A percentile compares a stretch with the other conserved stretches of the same genome.
Conservation (phyloP, 768 basidiomycete genomes). For the Tylopilus sp. region DNA sequence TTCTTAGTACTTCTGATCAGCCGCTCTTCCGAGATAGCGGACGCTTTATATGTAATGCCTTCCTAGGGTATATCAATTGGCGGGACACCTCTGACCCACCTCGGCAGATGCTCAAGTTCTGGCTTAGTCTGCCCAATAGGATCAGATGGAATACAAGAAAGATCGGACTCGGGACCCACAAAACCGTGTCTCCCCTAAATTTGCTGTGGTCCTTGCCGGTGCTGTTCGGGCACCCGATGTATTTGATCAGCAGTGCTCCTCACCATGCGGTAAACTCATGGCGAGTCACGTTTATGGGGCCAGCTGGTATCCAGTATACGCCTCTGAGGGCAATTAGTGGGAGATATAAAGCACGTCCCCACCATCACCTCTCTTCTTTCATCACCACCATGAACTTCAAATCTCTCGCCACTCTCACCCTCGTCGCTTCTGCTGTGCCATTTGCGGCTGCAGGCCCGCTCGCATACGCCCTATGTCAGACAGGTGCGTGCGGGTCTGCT, state of each 20-base stretch:
- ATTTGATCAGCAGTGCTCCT: not conserved
- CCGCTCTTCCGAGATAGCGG: too few species aligned
- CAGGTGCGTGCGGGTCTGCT: slow-evolving; percentile 5
- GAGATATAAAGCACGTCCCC: not conserved
- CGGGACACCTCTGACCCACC: too few species aligned
- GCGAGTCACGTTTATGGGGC: too few species aligned
- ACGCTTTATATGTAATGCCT: too few species aligned
- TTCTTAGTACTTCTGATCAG: too few species aligned
- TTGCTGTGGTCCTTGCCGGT: not conserved
- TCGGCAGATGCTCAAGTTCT: too few species aligned
- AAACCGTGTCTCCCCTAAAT: not conserved
- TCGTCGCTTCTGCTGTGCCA: slow-evolving; percentile 13
- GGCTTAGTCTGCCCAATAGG: too few species aligned
- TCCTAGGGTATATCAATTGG: too few species aligned
- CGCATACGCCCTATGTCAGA: slow-evolving; percentile 24
- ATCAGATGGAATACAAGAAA: not conserved
- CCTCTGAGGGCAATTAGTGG: not conserved
- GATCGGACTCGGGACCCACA: not conserved
- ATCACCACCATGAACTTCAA: slow-evolving; percentile 25
- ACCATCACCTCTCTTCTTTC: not conserved
- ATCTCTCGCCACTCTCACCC: slow-evolving; percentile 14
- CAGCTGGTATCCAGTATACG: too few species aligned
- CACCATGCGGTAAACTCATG: too few species aligned
- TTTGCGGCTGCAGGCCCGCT: slow-evolving; percentile 17
- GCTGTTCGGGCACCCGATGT: too few species aligned